These are phyloP conservation scores for Ciborinia camelliae DNA, from an alignment of 2,329 filamentous ascomycete genomes.

Conservation along the genomic window DNA sequence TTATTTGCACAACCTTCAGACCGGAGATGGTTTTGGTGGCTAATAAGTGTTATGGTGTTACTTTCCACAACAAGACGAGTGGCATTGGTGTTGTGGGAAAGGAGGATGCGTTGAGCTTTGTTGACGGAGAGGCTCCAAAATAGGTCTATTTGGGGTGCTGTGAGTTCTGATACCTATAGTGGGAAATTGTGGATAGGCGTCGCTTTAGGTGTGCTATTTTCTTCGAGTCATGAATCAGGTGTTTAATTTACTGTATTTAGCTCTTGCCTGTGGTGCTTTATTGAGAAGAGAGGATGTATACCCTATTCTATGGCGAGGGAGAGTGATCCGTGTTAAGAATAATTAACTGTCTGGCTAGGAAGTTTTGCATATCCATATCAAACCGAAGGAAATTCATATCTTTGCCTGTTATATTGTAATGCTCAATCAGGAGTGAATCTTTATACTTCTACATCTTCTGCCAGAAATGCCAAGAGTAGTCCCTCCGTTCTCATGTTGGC, in stretches of 20 bases:
- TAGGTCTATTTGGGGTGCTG: slow-evolving; percentile 15
- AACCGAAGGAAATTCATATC: background rate
- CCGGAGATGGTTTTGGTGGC: slow-evolving; percentile 94
- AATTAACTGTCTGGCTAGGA: background rate
- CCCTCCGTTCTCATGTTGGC: no score
- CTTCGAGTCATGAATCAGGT: background rate
- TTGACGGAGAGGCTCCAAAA: slow-evolving; percentile 68
- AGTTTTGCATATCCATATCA: background rate
- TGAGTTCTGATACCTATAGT: background rate
- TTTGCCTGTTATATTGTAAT: no score
- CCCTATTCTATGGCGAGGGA: background rate
- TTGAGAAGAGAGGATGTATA: background rate
- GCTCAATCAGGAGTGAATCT: no score
- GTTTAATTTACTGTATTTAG: background rate
- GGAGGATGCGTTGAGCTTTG: slow-evolving; percentile 87
- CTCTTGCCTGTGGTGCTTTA: background rate
- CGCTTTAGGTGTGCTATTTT: background rate
- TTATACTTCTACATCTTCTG: no score
- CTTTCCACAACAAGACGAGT: slow-evolving; percentile 90
- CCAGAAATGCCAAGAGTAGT: no score
- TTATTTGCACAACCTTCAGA: slow-evolving; percentile 98
- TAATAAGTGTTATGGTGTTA: slow-evolving; percentile 96
- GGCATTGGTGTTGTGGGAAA: slow-evolving; percentile 85
- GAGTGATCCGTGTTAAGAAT: background rate
- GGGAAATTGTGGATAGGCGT: background rate